A percentile compares a stretch with the other conserved stretches of the same genome.
phyloP scores from a whole-genome alignment of 1,284 basidiomycete genomes.

The Apiotrichum akiyoshidainum region DNA sequence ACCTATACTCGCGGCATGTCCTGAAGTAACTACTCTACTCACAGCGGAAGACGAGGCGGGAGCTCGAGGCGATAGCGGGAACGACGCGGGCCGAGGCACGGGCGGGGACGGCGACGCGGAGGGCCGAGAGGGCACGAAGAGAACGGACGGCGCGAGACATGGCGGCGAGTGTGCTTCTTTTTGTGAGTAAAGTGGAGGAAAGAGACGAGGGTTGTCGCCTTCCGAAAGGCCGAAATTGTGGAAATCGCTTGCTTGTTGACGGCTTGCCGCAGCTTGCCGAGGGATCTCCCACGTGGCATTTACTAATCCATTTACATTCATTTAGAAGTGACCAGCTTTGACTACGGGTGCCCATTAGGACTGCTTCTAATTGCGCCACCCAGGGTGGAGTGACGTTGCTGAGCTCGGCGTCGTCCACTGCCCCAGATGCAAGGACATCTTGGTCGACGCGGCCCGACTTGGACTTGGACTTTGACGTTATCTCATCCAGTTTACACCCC shows the following conservation, averaged over 20 bases:
- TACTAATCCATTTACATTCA: not conserved
- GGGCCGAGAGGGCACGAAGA: not conserved
- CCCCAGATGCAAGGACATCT: no score
- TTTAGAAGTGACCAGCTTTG: not conserved
- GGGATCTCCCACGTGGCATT: not conserved
- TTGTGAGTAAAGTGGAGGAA: no score
- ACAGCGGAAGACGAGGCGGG: not conserved
- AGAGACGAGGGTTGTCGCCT: not conserved
- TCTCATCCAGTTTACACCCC: not conserved
- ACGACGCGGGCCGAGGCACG: not conserved
- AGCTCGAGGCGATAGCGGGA: not conserved
- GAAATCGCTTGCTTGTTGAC: not conserved
- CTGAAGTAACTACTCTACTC: not conserved
- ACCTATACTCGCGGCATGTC: not conserved
- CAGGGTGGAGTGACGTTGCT: no score
- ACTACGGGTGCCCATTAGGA: not conserved
- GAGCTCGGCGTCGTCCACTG: no score
- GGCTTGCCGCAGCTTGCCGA: no score
- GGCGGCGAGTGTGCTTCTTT: not conserved
- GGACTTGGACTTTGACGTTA: not conserved
- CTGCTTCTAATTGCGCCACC: not conserved
- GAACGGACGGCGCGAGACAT: constrained; percentile 6
- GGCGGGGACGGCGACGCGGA: constrained; percentile 1
- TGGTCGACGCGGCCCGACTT: no score
- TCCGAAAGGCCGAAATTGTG: not conserved